Evolutionary conservation across 129 eudicot species (phyloP).

Genomic region (Helianthus tuberosus): DNA sequence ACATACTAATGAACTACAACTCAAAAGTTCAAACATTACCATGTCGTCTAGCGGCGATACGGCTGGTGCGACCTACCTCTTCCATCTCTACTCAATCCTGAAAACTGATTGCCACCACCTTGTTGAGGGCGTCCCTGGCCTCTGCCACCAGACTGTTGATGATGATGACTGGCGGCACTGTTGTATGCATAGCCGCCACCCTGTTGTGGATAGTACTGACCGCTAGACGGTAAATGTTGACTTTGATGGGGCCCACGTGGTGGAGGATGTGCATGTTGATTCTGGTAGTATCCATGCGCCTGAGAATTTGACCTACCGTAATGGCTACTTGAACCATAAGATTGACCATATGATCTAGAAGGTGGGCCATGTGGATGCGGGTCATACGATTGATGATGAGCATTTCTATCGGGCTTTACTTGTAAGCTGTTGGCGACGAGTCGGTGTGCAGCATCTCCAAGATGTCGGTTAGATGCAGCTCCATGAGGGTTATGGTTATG

Average conservation of each 20-base stretch:
- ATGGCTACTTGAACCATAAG: constrained; percentile 34
- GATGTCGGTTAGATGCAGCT: constrained; percentile 59
- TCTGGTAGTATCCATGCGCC: constrained; percentile 36
- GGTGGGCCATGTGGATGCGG: background rate
- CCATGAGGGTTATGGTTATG: constrained; percentile 39
- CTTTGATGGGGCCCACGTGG: constrained; percentile 37
- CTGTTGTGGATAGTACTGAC: constrained; percentile 33
- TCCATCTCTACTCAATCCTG: constrained; percentile 62
- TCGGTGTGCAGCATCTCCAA: constrained; percentile 94
- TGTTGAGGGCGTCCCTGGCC: constrained; percentile 50
- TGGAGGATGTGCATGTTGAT: constrained; percentile 41
- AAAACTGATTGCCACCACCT: constrained; percentile 61
- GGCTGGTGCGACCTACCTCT: constrained; percentile 10
- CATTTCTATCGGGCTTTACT: constrained; percentile 37
- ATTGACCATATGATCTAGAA: constrained; percentile 39
- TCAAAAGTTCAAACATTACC: background rate
- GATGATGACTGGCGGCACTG: constrained; percentile 26
- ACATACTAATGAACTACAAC: constrained; percentile 12
- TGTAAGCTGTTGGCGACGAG: constrained; percentile 81
- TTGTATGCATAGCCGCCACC: constrained; percentile 28
- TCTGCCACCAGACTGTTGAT: constrained; percentile 41
- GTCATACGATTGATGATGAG: constrained; percentile 47
- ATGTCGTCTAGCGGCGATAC: constrained; percentile 46
- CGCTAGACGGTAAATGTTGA: constrained; percentile 7
- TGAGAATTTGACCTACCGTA: constrained; percentile 41